Conservation (phyloP, 2,329 filamentous ascomycete species). For the Ascochyta fabae region DNA sequence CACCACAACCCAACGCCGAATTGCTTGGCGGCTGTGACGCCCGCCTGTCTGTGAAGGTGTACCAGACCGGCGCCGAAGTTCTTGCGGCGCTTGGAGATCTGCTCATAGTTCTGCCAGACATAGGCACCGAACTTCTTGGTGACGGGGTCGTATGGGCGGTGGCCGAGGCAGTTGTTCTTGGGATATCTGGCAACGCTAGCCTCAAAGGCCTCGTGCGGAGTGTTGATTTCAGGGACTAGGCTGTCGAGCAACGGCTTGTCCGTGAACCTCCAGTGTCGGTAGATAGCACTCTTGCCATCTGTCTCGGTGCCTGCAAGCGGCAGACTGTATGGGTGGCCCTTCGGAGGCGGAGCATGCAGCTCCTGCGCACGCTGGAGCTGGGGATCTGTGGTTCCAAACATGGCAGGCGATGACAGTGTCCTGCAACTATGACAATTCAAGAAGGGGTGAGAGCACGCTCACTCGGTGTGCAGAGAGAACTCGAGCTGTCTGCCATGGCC, state of each 20-base stretch:
- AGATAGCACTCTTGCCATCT: constrained; percentile 75
- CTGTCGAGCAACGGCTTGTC: constrained; percentile 63
- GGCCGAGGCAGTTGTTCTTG: constrained; percentile 77
- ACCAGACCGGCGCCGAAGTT: constrained; percentile 87
- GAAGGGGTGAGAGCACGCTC: neutral
- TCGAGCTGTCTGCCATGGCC: constrained; percentile 1
- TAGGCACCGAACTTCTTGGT: constrained; percentile 79
- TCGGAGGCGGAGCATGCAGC: constrained; percentile 68
- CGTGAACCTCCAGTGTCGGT: constrained; percentile 80
- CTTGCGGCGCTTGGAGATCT: constrained; percentile 78
- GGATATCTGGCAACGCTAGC: constrained; percentile 64
- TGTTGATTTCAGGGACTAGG: constrained; percentile 69
- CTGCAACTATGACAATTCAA: neutral
- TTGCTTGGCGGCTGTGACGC: constrained; percentile 64
- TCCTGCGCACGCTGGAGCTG: constrained; percentile 51
- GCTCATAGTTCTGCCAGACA: constrained; percentile 81
- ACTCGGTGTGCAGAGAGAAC: neutral
- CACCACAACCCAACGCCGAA: constrained; percentile 85
- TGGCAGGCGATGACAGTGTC: constrained; percentile 9
- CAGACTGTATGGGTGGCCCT: constrained; percentile 79
- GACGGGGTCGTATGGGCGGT: constrained; percentile 76
- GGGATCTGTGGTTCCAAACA: constrained; percentile 41
- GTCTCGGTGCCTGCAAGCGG: constrained; percentile 76
- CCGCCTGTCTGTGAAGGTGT: constrained; percentile 76
- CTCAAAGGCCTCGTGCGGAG: constrained; percentile 84